These are phyloP conservation scores for Entomortierella chlamydospora DNA, from an alignment of 192 early-diverging fungal genomes.

Conservation along the genomic window DNA sequence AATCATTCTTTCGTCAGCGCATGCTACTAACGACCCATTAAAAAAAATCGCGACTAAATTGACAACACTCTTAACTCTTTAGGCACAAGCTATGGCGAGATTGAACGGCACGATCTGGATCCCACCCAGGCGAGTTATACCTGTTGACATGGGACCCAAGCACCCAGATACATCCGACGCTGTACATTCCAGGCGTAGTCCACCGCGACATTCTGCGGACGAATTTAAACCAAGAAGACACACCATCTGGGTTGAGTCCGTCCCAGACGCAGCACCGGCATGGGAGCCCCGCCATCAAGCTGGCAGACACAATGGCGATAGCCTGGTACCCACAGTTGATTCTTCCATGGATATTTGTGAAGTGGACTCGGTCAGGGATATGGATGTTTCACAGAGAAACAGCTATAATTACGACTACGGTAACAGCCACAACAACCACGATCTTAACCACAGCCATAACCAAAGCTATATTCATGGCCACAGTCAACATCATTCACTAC, in stretches of 20 bases:
- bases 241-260: conserved; percentile 32
- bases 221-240: conserved; percentile 28
- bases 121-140: conserved; percentile 16
- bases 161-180: background rate
- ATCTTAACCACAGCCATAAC: background rate
- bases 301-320: conserved; percentile 16
- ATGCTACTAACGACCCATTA: too few relatives aligned
- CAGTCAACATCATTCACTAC: background rate
- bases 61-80: background rate
- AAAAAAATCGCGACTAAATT: too few relatives aligned
- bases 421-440: background rate
- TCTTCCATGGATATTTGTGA: conserved; percentile 44
- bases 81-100: conserved; percentile 44
- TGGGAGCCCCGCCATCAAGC: conserved; percentile 2
- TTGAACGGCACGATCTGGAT: conserved; percentile 43
- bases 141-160: background rate
- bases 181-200: conserved; percentile 14
- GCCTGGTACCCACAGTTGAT: conserved; percentile 31
- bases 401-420: background rate
- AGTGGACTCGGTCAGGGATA: conserved; percentile 11
- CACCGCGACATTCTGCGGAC: conserved; percentile 22
- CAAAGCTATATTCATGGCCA: background rate
- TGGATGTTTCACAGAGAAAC: background rate
- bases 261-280: conserved; percentile 15
- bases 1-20: too few relatives aligned